Percentiles rank a stretch among this genome's conserved stretches.
Conservation (phyloP, 768 basidiomycete genomes). For the Suillus tomentosus region DNA sequence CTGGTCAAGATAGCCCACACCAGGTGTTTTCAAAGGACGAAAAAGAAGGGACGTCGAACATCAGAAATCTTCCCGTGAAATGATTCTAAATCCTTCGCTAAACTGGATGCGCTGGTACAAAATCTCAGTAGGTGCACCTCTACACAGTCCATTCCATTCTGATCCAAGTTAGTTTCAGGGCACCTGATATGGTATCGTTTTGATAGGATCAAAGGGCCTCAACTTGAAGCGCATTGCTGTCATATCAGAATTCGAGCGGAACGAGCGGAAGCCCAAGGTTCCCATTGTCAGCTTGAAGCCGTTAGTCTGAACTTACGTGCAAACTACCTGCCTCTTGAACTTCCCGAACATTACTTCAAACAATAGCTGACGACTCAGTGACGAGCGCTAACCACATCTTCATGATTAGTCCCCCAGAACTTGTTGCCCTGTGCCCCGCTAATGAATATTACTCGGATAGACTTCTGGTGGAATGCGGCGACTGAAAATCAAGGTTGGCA, state of each 20-base stretch:
- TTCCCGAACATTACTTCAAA: conserved; percentile 11
- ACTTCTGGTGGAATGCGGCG: conserved; percentile 90
- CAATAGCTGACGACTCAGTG: conserved; percentile 46
- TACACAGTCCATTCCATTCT: background rate
- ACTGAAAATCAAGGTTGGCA: conserved; percentile 72
- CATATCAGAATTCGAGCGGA: conserved; percentile 73
- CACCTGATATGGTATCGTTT: conserved; percentile 73
- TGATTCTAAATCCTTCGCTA: conserved; percentile 88
- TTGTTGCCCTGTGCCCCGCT: conserved; percentile 6
- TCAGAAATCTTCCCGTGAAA: conserved; percentile 65
- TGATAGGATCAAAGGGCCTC: conserved; percentile 88
- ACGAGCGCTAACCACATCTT: conserved; percentile 81
- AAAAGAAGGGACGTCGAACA: conserved; percentile 25
- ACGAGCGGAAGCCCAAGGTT: conserved; percentile 78
- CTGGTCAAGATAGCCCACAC: conserved; percentile 11
- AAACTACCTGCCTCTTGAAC: conserved; percentile 1
- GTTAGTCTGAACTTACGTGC: conserved; percentile 79
- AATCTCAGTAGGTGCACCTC: conserved; percentile 56
- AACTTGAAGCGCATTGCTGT: conserved; percentile 70
- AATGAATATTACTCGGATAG: conserved; percentile 57
- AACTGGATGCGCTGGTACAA: conserved; percentile 79
- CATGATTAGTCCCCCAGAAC: conserved; percentile 54
- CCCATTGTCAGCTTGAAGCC: conserved; percentile 68
- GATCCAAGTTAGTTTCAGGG: conserved; percentile 36
- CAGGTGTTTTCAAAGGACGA: conserved; percentile 20